Conservation (phyloP, 176 grass and related monocot genomes). For the Carex pumila region DNA sequence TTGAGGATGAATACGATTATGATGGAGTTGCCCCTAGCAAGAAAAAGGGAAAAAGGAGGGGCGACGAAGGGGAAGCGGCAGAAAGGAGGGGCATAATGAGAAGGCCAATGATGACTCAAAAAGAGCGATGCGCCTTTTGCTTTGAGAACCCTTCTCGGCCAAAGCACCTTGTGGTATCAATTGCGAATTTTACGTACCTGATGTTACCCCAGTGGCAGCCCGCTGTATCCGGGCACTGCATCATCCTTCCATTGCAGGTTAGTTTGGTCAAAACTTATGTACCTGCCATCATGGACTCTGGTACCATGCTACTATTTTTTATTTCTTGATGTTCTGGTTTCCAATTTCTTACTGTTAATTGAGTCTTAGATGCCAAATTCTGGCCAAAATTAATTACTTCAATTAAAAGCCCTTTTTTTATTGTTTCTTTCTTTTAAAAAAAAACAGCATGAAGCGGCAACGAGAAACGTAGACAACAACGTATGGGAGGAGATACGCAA, state of each 20-base stretch:
- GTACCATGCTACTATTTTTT: not conserved
- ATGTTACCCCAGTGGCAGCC: slow-evolving; percentile 83
- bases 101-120: slow-evolving; percentile 52
- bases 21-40: slow-evolving; percentile 61
- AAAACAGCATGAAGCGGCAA: slow-evolving; percentile 68
- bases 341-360: not conserved
- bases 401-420: not conserved
- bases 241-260: slow-evolving; percentile 91
- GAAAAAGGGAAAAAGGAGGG: slow-evolving; percentile 57
- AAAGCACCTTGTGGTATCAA: slow-evolving; percentile 89
- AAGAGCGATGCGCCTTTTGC: slow-evolving; percentile 83
- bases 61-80: not conserved
- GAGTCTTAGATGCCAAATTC: not conserved
- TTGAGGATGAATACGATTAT: slow-evolving; percentile 97
- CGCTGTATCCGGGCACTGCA: slow-evolving; percentile 68
- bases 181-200: slow-evolving; percentile 91
- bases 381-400: not conserved
- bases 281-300: not conserved
- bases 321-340: slow-evolving; percentile 15
- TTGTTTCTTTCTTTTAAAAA: slow-evolving; percentile 14
- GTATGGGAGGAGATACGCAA: slow-evolving; percentile 85
- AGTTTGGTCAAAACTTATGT: not conserved
- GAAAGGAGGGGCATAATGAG: slow-evolving; percentile 30
- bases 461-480: slow-evolving; percentile 80
- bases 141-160: slow-evolving; percentile 94